phyloP scores from a whole-genome alignment of 1,284 basidiomycete species.

The Dichomitus squalens region DNA sequence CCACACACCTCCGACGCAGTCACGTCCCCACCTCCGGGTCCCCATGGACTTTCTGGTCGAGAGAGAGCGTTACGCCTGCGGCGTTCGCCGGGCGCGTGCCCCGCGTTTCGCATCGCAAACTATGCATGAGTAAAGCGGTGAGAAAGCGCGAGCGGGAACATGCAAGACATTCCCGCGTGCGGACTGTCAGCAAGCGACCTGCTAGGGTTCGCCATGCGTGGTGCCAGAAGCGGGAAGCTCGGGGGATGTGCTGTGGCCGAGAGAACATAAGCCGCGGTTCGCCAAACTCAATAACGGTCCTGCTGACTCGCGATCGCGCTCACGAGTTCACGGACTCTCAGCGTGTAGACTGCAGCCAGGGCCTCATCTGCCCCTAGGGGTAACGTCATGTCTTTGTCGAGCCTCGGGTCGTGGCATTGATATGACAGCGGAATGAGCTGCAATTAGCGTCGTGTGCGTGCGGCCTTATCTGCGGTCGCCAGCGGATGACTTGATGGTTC shows the following conservation, averaged over 20 bases:
- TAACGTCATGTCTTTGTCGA: no score
- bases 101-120: neutral
- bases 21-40: constrained; percentile 14
- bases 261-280: constrained; percentile 3
- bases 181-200: no score
- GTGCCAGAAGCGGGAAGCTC: constrained; percentile 3
- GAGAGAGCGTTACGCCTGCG: constrained; percentile 7
- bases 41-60: constrained; percentile 19
- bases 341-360: neutral
- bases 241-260: constrained; percentile 11
- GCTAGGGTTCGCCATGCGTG: neutral
- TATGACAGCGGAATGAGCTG: no score
- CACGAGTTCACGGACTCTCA: neutral
- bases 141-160: no score
- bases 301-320: constrained; percentile 4
- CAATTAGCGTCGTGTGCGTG: no score
- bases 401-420: no score
- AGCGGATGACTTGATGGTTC: neutral
- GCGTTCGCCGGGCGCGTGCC: neutral
- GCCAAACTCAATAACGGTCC: constrained; percentile 4
- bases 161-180: no score
- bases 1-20: neutral
- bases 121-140: neutral
- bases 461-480: neutral
- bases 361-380: neutral